Percentiles rank a stretch among this genome's conserved stretches.
Evolutionary conservation across 139 green algal genomes (phyloP).

Genomic region (Closterium sp.): DNA sequence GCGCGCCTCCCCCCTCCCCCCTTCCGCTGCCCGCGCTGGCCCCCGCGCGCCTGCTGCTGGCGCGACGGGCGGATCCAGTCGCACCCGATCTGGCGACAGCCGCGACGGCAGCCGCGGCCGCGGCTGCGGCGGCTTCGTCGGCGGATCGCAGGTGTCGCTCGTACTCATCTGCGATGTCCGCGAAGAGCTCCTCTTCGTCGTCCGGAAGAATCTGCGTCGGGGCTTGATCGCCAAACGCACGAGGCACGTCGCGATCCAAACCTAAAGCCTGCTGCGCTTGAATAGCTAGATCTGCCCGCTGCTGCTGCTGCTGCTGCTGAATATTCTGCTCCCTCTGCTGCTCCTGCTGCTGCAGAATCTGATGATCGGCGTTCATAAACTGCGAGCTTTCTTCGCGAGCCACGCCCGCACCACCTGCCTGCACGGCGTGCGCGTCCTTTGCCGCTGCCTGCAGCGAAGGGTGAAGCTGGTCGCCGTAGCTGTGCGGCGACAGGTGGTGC

Average conservation of each 20-base stretch:
- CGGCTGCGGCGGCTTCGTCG: no score
- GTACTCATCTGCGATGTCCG: background rate
- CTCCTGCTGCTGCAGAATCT: no score
- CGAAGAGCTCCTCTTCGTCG: constrained; percentile 30
- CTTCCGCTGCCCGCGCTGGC: background rate
- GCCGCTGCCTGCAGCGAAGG: no score
- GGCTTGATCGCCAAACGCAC: background rate
- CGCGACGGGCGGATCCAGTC: background rate
- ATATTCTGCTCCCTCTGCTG: no score
- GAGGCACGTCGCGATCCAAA: background rate
- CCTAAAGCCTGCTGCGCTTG: background rate
- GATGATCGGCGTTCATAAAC: no score
- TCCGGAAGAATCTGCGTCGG: constrained; percentile 3
- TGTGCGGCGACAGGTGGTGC: no score
- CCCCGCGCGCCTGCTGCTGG: background rate
- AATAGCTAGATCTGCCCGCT: background rate
- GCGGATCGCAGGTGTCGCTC: background rate
- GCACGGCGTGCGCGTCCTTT: no score
- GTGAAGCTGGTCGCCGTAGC: no score
- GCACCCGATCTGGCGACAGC: background rate
- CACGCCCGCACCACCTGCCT: no score
- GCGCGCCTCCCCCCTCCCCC: background rate
- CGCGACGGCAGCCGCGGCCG: no score
- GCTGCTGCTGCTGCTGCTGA: no score
- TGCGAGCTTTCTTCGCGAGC: no score